phyloP scores from a whole-genome alignment of 768 basidiomycete genomes.

The Lactarius hatsudake region DNA sequence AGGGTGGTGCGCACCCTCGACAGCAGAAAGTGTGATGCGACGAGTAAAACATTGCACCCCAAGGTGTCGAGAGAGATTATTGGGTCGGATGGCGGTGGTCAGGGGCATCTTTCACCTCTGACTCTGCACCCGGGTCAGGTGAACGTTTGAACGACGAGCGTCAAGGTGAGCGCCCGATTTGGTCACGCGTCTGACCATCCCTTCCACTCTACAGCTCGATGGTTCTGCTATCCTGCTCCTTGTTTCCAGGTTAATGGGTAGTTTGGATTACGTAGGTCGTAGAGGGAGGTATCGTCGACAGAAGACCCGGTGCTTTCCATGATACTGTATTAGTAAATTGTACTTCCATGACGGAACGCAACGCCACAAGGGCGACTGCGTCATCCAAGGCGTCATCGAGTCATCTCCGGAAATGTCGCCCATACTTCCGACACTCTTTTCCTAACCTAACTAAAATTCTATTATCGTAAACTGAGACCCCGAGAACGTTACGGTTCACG shows the following conservation, averaged over 20 bases:
- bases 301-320: too few species aligned
- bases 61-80: not conserved
- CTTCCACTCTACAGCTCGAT: not conserved
- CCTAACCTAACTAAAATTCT: too few species aligned
- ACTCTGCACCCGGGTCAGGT: not conserved
- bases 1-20: constrained; percentile 55
- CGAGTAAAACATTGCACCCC: not conserved
- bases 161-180: not conserved
- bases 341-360: too few species aligned
- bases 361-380: too few species aligned
- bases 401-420: too few species aligned
- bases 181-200: not conserved
- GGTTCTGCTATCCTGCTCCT: not conserved
- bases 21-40: constrained; percentile 47
- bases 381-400: too few species aligned
- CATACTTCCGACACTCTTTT: too few species aligned
- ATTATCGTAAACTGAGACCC: too few species aligned
- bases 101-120: not conserved
- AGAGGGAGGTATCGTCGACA: not conserved
- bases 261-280: not conserved
- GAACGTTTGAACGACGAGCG: not conserved
- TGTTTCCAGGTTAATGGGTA: not conserved
- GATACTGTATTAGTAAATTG: too few species aligned
- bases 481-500: too few species aligned
- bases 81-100: not conserved